phyloP scores from a whole-genome alignment of 768 basidiomycete genomes.

The Galerina marginata region DNA sequence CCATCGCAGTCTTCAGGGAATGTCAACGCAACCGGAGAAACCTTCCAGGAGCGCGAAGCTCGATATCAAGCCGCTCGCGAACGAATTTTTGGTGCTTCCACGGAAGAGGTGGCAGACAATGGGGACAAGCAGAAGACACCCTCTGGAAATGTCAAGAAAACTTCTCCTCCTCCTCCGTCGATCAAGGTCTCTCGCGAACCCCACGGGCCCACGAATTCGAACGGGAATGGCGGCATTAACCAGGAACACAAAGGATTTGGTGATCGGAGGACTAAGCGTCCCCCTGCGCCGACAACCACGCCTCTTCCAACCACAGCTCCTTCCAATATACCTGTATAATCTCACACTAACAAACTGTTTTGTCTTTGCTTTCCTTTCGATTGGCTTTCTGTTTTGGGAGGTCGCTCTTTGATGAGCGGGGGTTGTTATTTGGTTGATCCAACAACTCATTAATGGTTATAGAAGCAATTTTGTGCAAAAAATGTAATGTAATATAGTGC shows the following conservation, averaged over 20 bases:
- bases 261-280: conserved; percentile 21
- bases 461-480: too few relatives aligned
- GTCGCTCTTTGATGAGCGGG: too few relatives aligned
- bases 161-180: conserved; percentile 5
- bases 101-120: conserved; percentile 7
- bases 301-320: background rate
- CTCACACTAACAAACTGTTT: too few relatives aligned
- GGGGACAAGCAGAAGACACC: conserved; percentile 15
- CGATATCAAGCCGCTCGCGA: conserved; percentile 76
- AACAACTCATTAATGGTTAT: too few relatives aligned
- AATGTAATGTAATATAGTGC: too few relatives aligned
- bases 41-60: conserved; percentile 70
- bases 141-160: too few relatives aligned
- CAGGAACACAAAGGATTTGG: conserved; percentile 28
- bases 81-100: conserved; percentile 64
- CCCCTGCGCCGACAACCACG: conserved; percentile 4
- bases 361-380: too few relatives aligned
- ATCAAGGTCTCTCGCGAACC: conserved; percentile 34
- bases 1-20: conserved; percentile 33
- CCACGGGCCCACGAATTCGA: conserved; percentile 25
- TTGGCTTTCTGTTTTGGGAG: too few relatives aligned
- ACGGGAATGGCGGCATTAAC: background rate
- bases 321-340: conserved; percentile 9
- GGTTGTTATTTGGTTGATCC: too few relatives aligned
- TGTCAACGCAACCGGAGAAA: conserved; percentile 31